These are phyloP conservation scores for Fusarium goolgardi DNA, from an alignment of 2,329 filamentous ascomycete genomes.

Conservation along the genomic window DNA sequence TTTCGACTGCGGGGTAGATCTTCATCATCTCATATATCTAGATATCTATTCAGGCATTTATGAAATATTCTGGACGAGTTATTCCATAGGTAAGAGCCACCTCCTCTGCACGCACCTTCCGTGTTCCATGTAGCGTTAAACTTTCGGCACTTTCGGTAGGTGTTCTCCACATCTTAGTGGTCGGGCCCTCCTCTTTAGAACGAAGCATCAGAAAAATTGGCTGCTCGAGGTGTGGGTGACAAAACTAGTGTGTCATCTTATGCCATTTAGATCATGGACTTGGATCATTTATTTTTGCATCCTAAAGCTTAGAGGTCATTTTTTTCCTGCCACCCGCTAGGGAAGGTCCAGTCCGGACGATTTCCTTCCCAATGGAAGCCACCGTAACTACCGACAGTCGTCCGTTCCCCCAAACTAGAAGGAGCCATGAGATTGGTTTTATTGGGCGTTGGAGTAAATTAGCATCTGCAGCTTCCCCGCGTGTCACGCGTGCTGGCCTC, in stretches of 20 bases:
- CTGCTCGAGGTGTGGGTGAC: too few species aligned
- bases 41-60: neutral
- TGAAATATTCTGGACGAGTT: neutral
- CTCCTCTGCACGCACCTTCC: neutral
- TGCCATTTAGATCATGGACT: too few species aligned
- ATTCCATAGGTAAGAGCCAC: neutral
- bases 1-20: neutral
- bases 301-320: too few species aligned
- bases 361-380: neutral
- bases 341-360: conserved; percentile 9
- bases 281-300: too few species aligned
- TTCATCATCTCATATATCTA: neutral
- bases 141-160: conserved; percentile 16
- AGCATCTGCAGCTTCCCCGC: conserved; percentile 7
- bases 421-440: conserved; percentile 9
- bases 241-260: too few species aligned
- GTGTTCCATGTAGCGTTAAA: neutral
- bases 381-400: conserved; percentile 18
- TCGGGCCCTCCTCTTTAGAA: conserved; percentile 1
- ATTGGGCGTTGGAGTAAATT: conserved; percentile 23
- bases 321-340: too few species aligned
- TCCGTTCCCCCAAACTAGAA: conserved; percentile 23
- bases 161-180: conserved; percentile 18
- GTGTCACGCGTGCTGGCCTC: conserved; percentile 12
- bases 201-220: too few species aligned